These are phyloP conservation scores for Dioscorea cayenensis DNA, from an alignment of 116 monocot genomes.

Conservation along the genomic window DNA sequence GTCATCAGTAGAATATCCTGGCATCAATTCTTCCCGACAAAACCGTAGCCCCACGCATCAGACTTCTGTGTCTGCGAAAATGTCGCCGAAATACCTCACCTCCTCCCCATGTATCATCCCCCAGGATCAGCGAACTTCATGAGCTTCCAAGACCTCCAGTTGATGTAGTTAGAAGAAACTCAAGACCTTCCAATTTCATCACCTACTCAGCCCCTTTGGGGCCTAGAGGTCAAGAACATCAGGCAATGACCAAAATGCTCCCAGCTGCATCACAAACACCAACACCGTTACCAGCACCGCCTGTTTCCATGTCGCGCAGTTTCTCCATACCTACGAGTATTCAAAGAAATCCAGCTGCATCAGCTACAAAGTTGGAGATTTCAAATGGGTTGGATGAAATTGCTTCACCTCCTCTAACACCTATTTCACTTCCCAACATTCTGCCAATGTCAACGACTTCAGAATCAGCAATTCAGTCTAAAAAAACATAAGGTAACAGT, in stretches of 20 bases:
- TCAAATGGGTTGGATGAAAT: conserved; percentile 8
- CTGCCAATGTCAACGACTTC: background rate
- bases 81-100: conserved; percentile 36
- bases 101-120: conserved; percentile 31
- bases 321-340: conserved; percentile 61
- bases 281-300: conserved; percentile 63
- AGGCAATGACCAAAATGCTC: conserved; percentile 6
- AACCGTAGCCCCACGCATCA: conserved; percentile 15
- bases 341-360: conserved; percentile 26
- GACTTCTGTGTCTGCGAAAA: conserved; percentile 17
- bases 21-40: conserved; percentile 9
- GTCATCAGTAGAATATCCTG: conserved; percentile 15
- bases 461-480: background rate
- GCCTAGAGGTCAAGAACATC: conserved; percentile 28
- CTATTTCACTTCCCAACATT: conserved; percentile 18
- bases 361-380: conserved; percentile 19
- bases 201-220: conserved; percentile 61
- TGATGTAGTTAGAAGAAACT: conserved; percentile 11
- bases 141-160: conserved; percentile 80
- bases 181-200: conserved; percentile 33
- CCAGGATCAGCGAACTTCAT: conserved; percentile 69
- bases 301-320: conserved; percentile 46
- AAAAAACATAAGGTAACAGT: background rate
- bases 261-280: conserved; percentile 18
- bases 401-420: conserved; percentile 36